Conservation (phyloP, 495 filamentous ascomycete genomes). For the Filosporella fistucella region DNA sequence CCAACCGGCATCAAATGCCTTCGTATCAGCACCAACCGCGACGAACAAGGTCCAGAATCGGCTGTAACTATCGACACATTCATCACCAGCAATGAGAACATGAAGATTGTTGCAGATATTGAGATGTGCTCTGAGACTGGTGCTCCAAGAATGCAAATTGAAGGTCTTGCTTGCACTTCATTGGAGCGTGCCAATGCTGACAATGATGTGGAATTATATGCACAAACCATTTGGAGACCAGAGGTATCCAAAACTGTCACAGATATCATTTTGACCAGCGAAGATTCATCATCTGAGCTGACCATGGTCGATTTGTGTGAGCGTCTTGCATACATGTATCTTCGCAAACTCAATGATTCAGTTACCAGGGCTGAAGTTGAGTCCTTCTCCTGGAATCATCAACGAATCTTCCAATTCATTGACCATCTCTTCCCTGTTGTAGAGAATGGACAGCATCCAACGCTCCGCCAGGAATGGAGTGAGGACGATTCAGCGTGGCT, state of each 20-base stretch:
- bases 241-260: background rate
- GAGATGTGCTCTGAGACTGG: too few species aligned
- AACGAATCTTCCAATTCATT: background rate
- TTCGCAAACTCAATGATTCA: background rate
- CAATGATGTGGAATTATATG: slow-evolving; percentile 15
- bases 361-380: background rate
- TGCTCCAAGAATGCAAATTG: too few species aligned
- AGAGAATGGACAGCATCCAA: slow-evolving; percentile 1
- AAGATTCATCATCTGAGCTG: background rate
- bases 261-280: background rate
- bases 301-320: background rate
- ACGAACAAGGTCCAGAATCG: too few species aligned
- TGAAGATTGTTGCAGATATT: too few species aligned
- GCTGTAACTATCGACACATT: background rate
- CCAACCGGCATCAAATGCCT: too few species aligned
- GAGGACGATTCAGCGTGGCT: background rate
- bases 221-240: background rate
- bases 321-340: background rate
- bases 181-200: background rate
- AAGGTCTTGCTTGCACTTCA: background rate
- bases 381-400: background rate
- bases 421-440: background rate
- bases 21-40: too few species aligned
- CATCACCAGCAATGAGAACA: background rate
- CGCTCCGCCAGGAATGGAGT: slow-evolving; percentile 8